Evolutionary conservation across 768 basidiomycete genomes (phyloP), one percentile per base, ranked within the genome.

Genomic region (Lactarius trivialis): DNA sequence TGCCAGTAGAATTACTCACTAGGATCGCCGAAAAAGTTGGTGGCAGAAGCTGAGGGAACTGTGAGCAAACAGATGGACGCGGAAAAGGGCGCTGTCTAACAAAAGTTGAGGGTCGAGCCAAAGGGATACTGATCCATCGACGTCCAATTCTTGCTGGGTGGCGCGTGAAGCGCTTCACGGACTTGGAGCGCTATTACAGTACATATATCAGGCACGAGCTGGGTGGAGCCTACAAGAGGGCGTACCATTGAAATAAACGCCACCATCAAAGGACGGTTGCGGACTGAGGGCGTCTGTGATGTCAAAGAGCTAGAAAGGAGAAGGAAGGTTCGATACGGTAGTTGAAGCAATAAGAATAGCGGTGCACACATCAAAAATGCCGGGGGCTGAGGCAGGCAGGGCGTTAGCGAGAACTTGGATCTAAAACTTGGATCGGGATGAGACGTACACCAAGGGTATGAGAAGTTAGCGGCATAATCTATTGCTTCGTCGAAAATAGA

Each of bases 381-480:
- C 62, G 2, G 58, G 58, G 12, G 62, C 62, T 64, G 32, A 9
- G 4, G 14, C 30, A 21, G 5, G 45, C n/a, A 30, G 30, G 43
- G 19, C 17, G 12, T 63, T 39, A 39, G 26, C 21, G 26, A 24
- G 9, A 6, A 24, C 21, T 26, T 24, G 19, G 55, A 45, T 12
- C 12, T n/a, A 4, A 32, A 26, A 30, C 26, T 17, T 30, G 49
- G 12, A 12, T 48, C 33, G n/a, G 21, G 30, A 7, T 11, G 51
- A 15, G 11, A 70, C 75, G 24, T 39, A 76, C 75, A 71, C 81
- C 80, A 82, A 1, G 88, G 88, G 69, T 78, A 83, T 0, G 88
- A 86, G 68, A 78, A 89, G 69, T 90, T 91, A 61, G 83, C 56
- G 17, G 87, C 85, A 65, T 89, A 89, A 72, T 89, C 88, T 34